Evolutionary conservation across 1,139 yeast species (phyloP).

Genomic region (Yamadazyma triangularis): DNA sequence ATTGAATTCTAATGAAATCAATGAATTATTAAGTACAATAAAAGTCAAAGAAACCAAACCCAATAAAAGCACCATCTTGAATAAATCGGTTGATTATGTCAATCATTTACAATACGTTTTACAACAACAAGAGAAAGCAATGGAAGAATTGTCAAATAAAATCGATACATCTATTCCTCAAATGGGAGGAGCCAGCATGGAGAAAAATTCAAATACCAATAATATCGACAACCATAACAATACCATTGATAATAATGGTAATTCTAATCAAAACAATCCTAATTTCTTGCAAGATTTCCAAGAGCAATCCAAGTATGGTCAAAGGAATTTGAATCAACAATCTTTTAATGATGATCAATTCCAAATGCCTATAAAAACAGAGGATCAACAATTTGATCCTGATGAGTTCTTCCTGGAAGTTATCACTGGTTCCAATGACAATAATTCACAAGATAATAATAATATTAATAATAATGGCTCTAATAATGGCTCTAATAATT

Average conservation of each 20-base stretch:
- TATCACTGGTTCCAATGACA: conserved; percentile 9
- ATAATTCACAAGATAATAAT: conserved; percentile 3
- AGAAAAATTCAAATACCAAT: not conserved
- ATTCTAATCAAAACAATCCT: conserved; percentile 3
- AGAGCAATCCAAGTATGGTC: conserved; percentile 5
- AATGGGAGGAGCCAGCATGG: not conserved
- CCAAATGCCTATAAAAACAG: conserved; percentile 10
- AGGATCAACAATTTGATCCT: conserved; percentile 16
- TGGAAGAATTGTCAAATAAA: conserved; percentile 16
- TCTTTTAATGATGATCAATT: not conserved
- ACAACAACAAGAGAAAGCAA: conserved; percentile 29
- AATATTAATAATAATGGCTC: not conserved
- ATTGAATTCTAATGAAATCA: conserved; percentile 29
- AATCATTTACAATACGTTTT: conserved; percentile 46
- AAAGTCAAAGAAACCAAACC: conserved; percentile 65
- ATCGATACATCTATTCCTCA: conserved; percentile 11
- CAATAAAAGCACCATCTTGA: conserved; percentile 64
- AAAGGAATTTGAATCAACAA: conserved; percentile 1
- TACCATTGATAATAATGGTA: not conserved
- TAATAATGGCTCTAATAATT: no score
- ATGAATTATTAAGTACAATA: conserved; percentile 33
- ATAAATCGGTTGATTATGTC: conserved; percentile 67
- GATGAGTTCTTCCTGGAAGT: conserved; percentile 19
- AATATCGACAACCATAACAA: conserved; percentile 1
- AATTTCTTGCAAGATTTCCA: conserved; percentile 15